These are phyloP conservation scores for Pulveroboletus sp. DNA, from an alignment of 768 basidiomycete species.

Conservation along the genomic window DNA sequence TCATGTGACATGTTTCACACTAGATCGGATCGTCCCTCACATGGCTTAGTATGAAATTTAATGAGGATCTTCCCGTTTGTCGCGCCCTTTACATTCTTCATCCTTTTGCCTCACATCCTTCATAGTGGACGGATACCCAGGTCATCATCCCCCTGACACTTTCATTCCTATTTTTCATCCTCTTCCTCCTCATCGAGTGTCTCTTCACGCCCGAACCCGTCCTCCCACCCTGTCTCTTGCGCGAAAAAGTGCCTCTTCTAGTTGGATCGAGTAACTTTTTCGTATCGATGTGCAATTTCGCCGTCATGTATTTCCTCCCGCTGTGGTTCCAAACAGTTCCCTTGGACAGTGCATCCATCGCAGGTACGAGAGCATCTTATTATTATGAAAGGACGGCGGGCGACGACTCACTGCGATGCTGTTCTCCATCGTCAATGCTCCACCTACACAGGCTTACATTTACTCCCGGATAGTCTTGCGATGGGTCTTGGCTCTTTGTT, in stretches of 20 bases:
- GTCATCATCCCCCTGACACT: slow-evolving; percentile 50
- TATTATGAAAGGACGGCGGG: too few species aligned
- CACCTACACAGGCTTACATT: slow-evolving; percentile 37
- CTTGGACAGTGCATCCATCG: slow-evolving; percentile 61
- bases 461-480: slow-evolving; percentile 47
- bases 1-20: not conserved
- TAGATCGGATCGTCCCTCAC: slow-evolving; percentile 58
- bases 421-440: too few species aligned
- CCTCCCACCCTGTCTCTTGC: slow-evolving; percentile 61
- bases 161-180: slow-evolving; percentile 40
- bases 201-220: slow-evolving; percentile 64
- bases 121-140: slow-evolving; percentile 50
- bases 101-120: not conserved
- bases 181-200: slow-evolving; percentile 61
- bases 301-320: slow-evolving; percentile 73
- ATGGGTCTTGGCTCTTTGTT: slow-evolving; percentile 51
- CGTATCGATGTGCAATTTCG: slow-evolving; percentile 70
- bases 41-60: slow-evolving; percentile 70
- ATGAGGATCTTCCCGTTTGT: slow-evolving; percentile 57
- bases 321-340: slow-evolving; percentile 81
- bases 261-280: slow-evolving; percentile 69
- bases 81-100: not conserved
- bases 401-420: too few species aligned
- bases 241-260: slow-evolving; percentile 62
- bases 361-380: slow-evolving; percentile 36